Evolutionary conservation across 352 stramenopile genomes (phyloP), one percentile per base, ranked within the genome.

Genomic region (Phytophthora aleatoria): DNA sequence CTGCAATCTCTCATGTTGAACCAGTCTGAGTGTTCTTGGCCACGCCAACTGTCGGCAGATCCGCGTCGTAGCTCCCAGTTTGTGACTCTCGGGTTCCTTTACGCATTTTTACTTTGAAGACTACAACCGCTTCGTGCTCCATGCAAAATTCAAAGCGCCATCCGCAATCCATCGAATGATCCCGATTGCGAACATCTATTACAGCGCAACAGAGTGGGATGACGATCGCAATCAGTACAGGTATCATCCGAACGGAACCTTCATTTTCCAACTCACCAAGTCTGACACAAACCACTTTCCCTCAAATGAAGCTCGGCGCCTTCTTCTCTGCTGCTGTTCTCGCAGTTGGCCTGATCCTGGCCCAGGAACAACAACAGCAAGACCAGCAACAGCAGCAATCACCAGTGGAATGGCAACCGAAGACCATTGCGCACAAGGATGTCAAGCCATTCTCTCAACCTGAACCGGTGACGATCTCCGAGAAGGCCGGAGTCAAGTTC

Each of bases 401-500:
- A 11, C 39, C 39, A 45, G 39, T 45, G n/a, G 39, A 45, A 26
- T 26, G 39, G 39, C 39, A 45, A 3, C 39, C 13, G 2, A 45
- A 45, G 39, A 45, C 39, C 13, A 45, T 45, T 26, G 1, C 39
- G 39, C 39, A 26, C 39, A 45, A 45, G n/a, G 39, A 20, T 11
- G 39, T 45, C 39, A 45, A 45, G 39, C 39, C 39, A 15, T 45
- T 26, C 7, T 5, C 39, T 45, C 15, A 45, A 26, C 39, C 39
- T 45, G n/a, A 45, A 27, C 15, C 39, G 1, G n/a, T 45, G 15
- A 45, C 39, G 39, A 45, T 45, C 39, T 45, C 39, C n/a, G 39
- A 45, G 8, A 45, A 45, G 39, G 39, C 15, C 7, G 39, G 39
- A 12, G n/a, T 26, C n/a, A 45, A 45, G 39, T 50, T 50, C 43